These are phyloP conservation scores for Gastrodia elata DNA, from an alignment of 106 monocot species.

Conservation along the genomic window DNA sequence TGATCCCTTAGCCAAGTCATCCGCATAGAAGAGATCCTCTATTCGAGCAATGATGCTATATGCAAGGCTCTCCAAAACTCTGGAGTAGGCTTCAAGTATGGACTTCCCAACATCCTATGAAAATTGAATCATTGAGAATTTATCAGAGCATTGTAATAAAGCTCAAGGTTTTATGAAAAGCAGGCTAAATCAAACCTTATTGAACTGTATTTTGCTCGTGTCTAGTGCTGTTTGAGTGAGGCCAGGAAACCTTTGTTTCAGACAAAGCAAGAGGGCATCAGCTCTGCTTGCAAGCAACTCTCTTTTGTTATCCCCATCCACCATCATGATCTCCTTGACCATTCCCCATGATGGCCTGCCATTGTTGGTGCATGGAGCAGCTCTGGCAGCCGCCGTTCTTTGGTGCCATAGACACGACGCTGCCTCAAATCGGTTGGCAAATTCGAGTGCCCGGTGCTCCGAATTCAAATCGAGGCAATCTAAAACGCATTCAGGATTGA, in stretches of 20 bases:
- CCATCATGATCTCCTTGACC: constrained; percentile 56
- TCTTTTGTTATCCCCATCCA: constrained; percentile 51
- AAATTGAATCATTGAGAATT: neutral
- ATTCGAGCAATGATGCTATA: constrained; percentile 85
- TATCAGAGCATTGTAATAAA: neutral
- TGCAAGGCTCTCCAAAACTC: constrained; percentile 89
- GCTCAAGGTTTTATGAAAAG: neutral
- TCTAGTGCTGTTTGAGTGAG: constrained; percentile 84
- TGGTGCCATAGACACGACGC: constrained; percentile 66
- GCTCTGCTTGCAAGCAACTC: constrained; percentile 82
- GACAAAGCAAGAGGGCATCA: constrained; percentile 62
- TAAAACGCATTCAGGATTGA: constrained; percentile 74
- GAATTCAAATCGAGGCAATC: constrained; percentile 80
- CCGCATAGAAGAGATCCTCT: constrained; percentile 71
- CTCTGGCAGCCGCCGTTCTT: constrained; percentile 16
- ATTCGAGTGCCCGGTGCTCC: constrained; percentile 80
- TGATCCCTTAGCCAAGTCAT: constrained; percentile 44
- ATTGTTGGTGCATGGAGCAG: constrained; percentile 11
- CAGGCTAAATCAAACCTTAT: constrained; percentile 43
- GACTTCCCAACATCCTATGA: constrained; percentile 88
- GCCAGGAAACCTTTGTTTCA: constrained; percentile 88
- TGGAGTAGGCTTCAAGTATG: constrained; percentile 87
- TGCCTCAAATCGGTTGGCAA: constrained; percentile 86
- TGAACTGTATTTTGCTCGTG: constrained; percentile 87
- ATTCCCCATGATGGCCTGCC: constrained; percentile 56